Conservation (phyloP, 768 basidiomycete genomes). For the Imleria badia region DNA sequence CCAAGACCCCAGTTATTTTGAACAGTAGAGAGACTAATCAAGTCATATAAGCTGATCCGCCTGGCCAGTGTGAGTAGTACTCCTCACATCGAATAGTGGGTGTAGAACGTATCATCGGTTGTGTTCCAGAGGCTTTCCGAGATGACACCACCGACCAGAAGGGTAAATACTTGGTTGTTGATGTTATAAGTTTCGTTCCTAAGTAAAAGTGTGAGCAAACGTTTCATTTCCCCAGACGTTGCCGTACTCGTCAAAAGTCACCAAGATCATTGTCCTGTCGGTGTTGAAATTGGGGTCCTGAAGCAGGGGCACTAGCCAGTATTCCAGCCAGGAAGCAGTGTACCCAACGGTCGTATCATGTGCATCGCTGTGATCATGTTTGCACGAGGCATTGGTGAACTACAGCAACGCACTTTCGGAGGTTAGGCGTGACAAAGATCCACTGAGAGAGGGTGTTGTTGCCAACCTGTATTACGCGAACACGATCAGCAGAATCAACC, state of each 20-base stretch:
- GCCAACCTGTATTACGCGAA: constrained; percentile 17
- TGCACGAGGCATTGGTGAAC: background rate
- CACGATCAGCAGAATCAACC: background rate
- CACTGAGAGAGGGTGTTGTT: constrained; percentile 55
- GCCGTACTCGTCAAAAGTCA: constrained; percentile 65
- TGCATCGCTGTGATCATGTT: constrained; percentile 44
- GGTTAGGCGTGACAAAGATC: constrained; percentile 63
- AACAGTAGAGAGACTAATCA: constrained; percentile 46
- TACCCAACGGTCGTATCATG: constrained; percentile 60
- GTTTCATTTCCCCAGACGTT: background rate
- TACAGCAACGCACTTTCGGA: constrained; percentile 29
- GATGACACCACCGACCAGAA: constrained; percentile 47
- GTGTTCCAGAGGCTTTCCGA: constrained; percentile 43
- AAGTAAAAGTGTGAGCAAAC: background rate
- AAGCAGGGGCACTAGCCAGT: constrained; percentile 54
- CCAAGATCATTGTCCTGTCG: constrained; percentile 51
- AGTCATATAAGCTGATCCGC: background rate
- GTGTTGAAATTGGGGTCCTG: constrained; percentile 52
- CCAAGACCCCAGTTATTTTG: constrained; percentile 62
- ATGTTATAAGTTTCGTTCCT: constrained; percentile 32
- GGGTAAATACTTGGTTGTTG: constrained; percentile 47
- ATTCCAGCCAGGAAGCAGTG: constrained; percentile 43
- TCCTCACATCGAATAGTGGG: constrained; percentile 52
- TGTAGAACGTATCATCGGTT: constrained; percentile 54
- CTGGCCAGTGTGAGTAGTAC: background rate